Evolutionary conservation across 768 basidiomycete species (phyloP).

Genomic region (Serendipita sp.): DNA sequence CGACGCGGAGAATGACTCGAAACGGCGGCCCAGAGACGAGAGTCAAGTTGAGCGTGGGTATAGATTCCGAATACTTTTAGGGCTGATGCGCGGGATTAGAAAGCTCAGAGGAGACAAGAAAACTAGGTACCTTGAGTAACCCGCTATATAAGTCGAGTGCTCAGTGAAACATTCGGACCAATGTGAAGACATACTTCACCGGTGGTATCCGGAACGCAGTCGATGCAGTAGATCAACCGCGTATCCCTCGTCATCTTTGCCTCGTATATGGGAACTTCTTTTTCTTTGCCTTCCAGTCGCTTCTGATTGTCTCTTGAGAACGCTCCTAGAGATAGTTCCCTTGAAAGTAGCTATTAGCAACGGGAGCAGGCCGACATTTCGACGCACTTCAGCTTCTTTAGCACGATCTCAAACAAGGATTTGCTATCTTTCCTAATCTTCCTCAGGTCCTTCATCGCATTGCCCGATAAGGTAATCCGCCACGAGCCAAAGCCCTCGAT

Average conservation of each 20-base stretch:
- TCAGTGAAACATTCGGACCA: too few species aligned
- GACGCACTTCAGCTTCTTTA: constrained; percentile 53
- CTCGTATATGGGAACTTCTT: constrained; percentile 44
- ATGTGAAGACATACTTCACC: constrained; percentile 17
- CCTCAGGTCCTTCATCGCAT: constrained; percentile 34
- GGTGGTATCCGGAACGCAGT: constrained; percentile 27
- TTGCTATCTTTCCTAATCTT: constrained; percentile 29
- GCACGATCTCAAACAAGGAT: constrained; percentile 33
- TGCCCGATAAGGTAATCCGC: constrained; percentile 38
- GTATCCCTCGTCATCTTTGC: constrained; percentile 46
- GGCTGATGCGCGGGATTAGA: constrained; percentile 16
- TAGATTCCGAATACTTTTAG: constrained; percentile 36
- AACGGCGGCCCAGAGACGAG: constrained; percentile 31
- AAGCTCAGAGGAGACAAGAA: constrained; percentile 24
- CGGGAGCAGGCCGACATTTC: too few species aligned
- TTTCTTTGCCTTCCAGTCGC: constrained; percentile 28
- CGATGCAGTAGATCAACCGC: constrained; percentile 38
- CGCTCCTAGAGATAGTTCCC: constrained; percentile 51
- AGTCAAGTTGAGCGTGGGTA: constrained; percentile 30
- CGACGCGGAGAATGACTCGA: constrained; percentile 25
- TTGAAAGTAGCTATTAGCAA: constrained; percentile 14
- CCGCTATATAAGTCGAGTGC: constrained; percentile 7
- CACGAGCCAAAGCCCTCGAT: constrained; percentile 36
- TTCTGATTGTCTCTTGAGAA: constrained; percentile 58
- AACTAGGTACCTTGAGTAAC: neutral